Percentiles rank a stretch among this genome's conserved stretches.
phyloP scores from a whole-genome alignment of 164 flowering plant species.

The Platanus orientalis region DNA sequence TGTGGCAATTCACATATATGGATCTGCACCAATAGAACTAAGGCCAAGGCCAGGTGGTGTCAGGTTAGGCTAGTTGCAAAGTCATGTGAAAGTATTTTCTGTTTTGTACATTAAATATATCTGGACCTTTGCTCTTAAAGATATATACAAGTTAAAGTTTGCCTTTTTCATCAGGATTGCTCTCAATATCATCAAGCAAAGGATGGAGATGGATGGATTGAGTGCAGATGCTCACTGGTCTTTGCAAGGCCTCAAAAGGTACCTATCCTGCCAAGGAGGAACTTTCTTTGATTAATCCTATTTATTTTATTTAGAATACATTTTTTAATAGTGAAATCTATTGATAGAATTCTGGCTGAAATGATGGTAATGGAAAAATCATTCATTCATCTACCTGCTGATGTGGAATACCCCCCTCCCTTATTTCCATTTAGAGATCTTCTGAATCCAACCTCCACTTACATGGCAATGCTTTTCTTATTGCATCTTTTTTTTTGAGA shows the following conservation, averaged over 20 bases:
- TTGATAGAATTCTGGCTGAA: neutral
- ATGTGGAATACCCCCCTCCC: neutral
- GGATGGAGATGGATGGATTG: constrained; percentile 99
- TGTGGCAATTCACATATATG: constrained; percentile 95
- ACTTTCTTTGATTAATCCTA: neutral
- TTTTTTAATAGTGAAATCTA: no score
- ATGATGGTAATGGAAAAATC: neutral
- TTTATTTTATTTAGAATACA: no score
- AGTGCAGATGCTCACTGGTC: constrained; percentile 61
- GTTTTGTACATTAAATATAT: neutral
- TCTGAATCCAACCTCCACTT: neutral
- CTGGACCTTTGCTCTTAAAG: constrained; percentile 3
- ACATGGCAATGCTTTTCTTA: neutral
- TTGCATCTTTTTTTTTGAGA: neutral
- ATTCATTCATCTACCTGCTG: neutral
- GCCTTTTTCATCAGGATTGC: constrained; percentile 65
- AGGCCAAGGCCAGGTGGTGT: constrained; percentile 98
- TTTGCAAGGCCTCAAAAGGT: constrained; percentile 72
- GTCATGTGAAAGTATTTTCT: neutral
- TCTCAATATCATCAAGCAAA: constrained; percentile 91
- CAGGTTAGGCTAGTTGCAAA: constrained; percentile 50
- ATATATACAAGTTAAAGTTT: neutral
- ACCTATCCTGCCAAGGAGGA: constrained; percentile 10
- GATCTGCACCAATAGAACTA: constrained; percentile 90
- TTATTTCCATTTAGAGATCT: neutral